Evolutionary conservation across 176 grass and related monocot species (phyloP).

Genomic region (Musa troglodytarum): DNA sequence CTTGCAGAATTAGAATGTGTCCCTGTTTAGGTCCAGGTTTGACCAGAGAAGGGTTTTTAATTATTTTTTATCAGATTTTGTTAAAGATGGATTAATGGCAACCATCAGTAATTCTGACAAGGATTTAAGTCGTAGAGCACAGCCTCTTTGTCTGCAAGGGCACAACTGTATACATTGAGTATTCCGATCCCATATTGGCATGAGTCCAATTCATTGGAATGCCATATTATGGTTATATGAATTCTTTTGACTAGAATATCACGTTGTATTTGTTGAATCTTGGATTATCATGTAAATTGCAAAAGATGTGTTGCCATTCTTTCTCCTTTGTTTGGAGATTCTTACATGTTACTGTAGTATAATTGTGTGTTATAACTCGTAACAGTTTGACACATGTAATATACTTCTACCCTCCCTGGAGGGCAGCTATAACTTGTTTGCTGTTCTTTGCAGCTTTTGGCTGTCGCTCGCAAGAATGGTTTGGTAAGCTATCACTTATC

Average conservation of each 20-base stretch:
- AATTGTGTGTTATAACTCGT: no score
- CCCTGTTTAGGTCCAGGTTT: no score
- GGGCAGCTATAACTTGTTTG: neutral
- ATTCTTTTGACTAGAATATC: neutral
- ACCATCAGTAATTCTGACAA: no score
- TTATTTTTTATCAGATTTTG: no score
- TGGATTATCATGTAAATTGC: neutral
- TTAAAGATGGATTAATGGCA: no score
- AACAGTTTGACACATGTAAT: neutral
- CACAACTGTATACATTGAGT: no score
- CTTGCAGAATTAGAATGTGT: no score
- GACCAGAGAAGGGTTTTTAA: no score
- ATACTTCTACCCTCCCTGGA: neutral
- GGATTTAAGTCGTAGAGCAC: no score
- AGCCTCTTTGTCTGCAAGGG: no score
- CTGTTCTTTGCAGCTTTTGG: conserved; percentile 52
- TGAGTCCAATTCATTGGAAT: no score
- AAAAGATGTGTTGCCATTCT: neutral
- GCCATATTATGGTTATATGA: neutral
- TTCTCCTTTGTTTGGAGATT: neutral
- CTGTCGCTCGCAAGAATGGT: conserved; percentile 71
- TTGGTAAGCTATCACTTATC: conserved; percentile 36
- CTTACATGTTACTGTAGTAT: neutral
- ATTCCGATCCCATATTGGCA: no score
- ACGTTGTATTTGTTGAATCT: neutral